Percentiles rank a stretch among this genome's conserved stretches.
Evolutionary conservation across 2,329 filamentous ascomycete species (phyloP).

Genomic region (Hyphodiscus sp.): DNA sequence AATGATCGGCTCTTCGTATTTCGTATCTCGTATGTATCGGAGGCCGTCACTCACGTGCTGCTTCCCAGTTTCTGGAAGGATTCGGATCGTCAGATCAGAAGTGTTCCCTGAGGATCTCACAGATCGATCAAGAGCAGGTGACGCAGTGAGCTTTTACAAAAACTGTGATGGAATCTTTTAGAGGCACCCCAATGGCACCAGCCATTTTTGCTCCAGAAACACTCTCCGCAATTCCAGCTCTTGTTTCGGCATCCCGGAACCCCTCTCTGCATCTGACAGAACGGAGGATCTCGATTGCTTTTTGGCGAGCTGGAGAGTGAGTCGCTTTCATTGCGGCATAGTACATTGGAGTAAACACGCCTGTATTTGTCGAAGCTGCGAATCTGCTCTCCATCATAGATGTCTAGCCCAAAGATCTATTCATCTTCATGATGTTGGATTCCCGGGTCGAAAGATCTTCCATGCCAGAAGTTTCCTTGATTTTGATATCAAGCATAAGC

Average conservation of each 20-base stretch:
- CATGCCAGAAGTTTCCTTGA: neutral
- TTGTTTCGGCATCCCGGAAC: constrained; percentile 13
- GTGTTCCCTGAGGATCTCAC: neutral
- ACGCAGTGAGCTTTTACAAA: constrained; percentile 1
- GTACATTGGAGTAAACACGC: constrained; percentile 14
- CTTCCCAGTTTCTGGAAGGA: neutral
- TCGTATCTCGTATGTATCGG: neutral
- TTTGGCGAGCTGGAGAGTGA: constrained; percentile 3
- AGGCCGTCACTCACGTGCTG: neutral
- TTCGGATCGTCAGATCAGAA: neutral
- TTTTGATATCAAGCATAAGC: constrained; percentile 4
- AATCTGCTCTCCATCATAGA: neutral
- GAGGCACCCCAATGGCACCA: neutral
- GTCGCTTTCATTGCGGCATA: constrained; percentile 12
- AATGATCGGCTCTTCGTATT: neutral
- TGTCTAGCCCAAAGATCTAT: constrained; percentile 4
- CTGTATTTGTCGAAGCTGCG: constrained; percentile 10
- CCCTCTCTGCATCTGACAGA: constrained; percentile 12
- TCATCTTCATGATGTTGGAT: constrained; percentile 1
- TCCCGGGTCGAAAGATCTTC: neutral
- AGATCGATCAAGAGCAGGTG: neutral
- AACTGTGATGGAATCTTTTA: neutral
- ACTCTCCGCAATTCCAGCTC: constrained; percentile 9
- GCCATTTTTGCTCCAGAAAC: neutral
- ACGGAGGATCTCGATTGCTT: constrained; percentile 12